Base-by-base conservation (phyloP, 768 basidiomycete species). In the Leucocoprinus sp. region DNA sequence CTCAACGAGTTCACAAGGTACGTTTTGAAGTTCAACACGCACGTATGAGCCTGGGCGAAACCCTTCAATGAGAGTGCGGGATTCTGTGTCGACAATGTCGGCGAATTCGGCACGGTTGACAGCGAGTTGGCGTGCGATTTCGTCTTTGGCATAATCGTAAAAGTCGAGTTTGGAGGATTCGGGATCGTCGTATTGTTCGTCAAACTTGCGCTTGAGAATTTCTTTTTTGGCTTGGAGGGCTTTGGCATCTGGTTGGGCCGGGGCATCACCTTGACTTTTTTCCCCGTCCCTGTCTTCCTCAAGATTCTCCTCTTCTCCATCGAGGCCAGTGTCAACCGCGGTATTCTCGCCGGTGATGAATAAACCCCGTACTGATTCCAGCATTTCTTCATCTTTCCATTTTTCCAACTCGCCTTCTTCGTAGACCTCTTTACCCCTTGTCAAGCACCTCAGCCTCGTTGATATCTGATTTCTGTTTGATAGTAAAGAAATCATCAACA, bases 131-230 rank as follows among this genome's bases (percentile, higher is more conserved):
- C 75, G 74, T 17, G 89, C 78, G 58, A 99, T 88, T 57, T 93
- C 91, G 15, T 87, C 88, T 66, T 97, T 99, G 62, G 86, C 82
- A 58, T 84, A 80, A 39, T 83, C 78, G 68, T 96, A 99, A 57
- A 96, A 96, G 57, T 92, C 89, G 60, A 79, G 64, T 55, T 87
- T 84, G 45, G 80, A 65, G 44, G 75, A 71, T 35, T 87, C 84
- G 2, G 87, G 85, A 53, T 93, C 90, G 60, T 96, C 92, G 62
- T 97, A 97, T 63, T 95, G 86, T 55, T 91, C 89, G 63, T 99
- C 90, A 59, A 99, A 99, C 62, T 95, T 93, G 53, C 82, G 80
- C 64, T 96, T 96, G 49, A 97, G 75, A 2, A 74, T 78, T 54
- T 88, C 90, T 67, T 97, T 97, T 68, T 95, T 97, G 23, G 76